A percentile compares a stretch with the other conserved stretches of the same genome.
These are phyloP conservation scores for Periconia sp. DNA, from an alignment of 2,329 filamentous ascomycete genomes.

Conservation along the genomic window DNA sequence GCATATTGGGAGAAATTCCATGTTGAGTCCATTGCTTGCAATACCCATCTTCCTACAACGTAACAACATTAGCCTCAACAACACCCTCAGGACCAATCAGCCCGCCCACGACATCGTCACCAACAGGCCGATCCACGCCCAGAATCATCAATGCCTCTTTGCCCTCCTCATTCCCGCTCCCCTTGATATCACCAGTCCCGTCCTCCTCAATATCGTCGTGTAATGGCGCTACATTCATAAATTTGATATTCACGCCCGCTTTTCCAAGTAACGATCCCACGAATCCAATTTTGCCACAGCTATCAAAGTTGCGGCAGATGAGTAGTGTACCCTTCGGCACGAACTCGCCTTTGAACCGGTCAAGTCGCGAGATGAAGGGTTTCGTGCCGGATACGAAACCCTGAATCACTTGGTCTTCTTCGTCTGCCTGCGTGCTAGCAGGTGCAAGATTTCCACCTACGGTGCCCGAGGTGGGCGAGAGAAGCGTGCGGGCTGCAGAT, in stretches of 20 bases:
- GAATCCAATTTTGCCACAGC: slow-evolving; percentile 78
- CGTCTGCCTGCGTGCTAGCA: neutral
- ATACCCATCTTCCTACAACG: slow-evolving; percentile 34
- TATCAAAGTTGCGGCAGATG: slow-evolving; percentile 80
- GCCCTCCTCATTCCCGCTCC: slow-evolving; percentile 25
- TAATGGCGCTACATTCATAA: slow-evolving; percentile 72
- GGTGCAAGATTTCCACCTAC: neutral
- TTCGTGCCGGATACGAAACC: slow-evolving; percentile 67
- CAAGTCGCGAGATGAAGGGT: slow-evolving; percentile 71
- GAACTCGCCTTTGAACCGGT: slow-evolving; percentile 73
- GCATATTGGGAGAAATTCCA: neutral
- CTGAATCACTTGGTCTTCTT: slow-evolving; percentile 58
- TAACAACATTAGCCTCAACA: slow-evolving; percentile 56
- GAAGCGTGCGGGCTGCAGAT: slow-evolving; percentile 18
- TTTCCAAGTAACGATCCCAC: slow-evolving; percentile 72
- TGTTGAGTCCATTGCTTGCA: neutral
- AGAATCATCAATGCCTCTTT: slow-evolving; percentile 82
- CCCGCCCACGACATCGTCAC: slow-evolving; percentile 55
- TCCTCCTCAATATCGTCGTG: slow-evolving; percentile 40
- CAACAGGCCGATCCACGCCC: slow-evolving; percentile 68
- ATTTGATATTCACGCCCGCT: slow-evolving; percentile 75
- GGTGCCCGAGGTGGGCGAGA: neutral
- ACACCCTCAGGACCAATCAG: slow-evolving; percentile 54
- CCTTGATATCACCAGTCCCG: slow-evolving; percentile 6
- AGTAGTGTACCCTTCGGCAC: slow-evolving; percentile 71